These are phyloP conservation scores for Thalassiosira mediterranea DNA, from an alignment of 352 stramenopile genomes.

Conservation along the genomic window DNA sequence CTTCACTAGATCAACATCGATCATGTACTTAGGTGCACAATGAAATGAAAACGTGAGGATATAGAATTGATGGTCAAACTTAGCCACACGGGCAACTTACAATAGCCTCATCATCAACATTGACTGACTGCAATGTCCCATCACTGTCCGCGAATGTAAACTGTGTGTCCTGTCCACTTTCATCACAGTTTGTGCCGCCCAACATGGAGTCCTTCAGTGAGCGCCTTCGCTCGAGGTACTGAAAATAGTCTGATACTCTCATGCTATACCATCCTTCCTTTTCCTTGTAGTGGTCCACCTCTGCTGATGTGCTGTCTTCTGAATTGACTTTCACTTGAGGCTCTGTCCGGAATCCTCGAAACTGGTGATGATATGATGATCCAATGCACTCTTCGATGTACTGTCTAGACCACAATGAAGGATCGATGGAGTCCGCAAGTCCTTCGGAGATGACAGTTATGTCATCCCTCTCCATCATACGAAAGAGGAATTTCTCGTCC, in stretches of 20 bases:
- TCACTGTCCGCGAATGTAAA: constrained; percentile 50
- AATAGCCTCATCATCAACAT: constrained; percentile 44
- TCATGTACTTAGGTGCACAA: constrained; percentile 59
- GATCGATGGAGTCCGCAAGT: constrained; percentile 48
- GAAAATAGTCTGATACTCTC: constrained; percentile 66
- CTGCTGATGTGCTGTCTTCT: not conserved
- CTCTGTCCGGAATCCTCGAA: constrained; percentile 46
- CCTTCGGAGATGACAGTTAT: constrained; percentile 76
- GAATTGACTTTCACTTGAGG: not conserved
- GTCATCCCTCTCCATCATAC: constrained; percentile 78
- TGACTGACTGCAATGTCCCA: constrained; percentile 31
- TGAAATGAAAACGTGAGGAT: constrained; percentile 7
- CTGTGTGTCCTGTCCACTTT: not conserved
- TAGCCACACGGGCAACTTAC: constrained; percentile 34
- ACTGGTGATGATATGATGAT: constrained; percentile 62
- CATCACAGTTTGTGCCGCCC: constrained; percentile 1
- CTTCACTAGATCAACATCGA: constrained; percentile 76
- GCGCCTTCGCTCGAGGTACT: constrained; percentile 55
- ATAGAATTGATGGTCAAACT: constrained; percentile 1
- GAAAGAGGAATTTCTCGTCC: constrained; percentile 69
- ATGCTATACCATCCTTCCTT: constrained; percentile 59
- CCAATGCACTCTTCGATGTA: constrained; percentile 54
- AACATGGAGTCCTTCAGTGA: not conserved
- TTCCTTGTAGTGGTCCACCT: constrained; percentile 45
- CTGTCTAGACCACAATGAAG: constrained; percentile 48